A percentile compares a stretch with the other conserved stretches of the same genome.
Conservation (phyloP, 1,284 basidiomycete genomes). For the Fistulina hepatica region DNA sequence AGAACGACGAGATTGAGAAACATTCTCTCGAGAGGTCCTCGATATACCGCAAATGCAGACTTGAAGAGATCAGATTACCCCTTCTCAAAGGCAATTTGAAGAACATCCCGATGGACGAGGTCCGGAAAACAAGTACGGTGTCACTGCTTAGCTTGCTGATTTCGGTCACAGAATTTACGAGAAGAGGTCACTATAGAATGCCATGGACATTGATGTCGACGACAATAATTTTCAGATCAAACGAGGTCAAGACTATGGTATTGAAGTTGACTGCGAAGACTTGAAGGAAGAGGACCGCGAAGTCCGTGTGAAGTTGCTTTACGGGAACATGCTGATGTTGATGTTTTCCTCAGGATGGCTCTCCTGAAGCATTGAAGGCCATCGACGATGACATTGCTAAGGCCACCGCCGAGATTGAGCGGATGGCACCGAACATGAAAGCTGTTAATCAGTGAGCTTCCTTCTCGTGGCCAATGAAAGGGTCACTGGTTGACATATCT, state of each 20-base stretch:
- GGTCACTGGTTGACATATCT: conserved; percentile 2
- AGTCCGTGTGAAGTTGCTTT: conserved; percentile 30
- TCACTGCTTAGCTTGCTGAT: not conserved
- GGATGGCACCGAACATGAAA: conserved; percentile 94
- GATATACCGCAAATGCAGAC: conserved; percentile 83
- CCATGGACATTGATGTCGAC: conserved; percentile 85
- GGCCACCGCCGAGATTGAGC: conserved; percentile 77
- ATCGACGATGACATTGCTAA: conserved; percentile 72
- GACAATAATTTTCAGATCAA: conserved; percentile 65
- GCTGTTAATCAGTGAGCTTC: conserved; percentile 69
- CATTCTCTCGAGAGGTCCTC: conserved; percentile 76
- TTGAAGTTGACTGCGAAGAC: conserved; percentile 79
- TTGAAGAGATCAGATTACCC: conserved; percentile 88
- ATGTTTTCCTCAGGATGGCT: conserved; percentile 39
- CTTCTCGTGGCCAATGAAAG: too few species aligned
- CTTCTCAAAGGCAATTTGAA: conserved; percentile 67
- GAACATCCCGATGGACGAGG: conserved; percentile 92
- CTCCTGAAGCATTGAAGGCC: conserved; percentile 57
- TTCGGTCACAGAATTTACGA: conserved; percentile 53
- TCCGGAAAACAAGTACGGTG: conserved; percentile 23
- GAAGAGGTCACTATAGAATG: conserved; percentile 80
- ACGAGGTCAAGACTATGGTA: conserved; percentile 72
- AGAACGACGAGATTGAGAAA: conserved; percentile 95
- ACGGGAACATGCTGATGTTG: conserved; percentile 1
- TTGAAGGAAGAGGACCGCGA: conserved; percentile 80